phyloP scores from a whole-genome alignment of 2,329 filamentous ascomycete species.

The Chalaropsis thielavioides region DNA sequence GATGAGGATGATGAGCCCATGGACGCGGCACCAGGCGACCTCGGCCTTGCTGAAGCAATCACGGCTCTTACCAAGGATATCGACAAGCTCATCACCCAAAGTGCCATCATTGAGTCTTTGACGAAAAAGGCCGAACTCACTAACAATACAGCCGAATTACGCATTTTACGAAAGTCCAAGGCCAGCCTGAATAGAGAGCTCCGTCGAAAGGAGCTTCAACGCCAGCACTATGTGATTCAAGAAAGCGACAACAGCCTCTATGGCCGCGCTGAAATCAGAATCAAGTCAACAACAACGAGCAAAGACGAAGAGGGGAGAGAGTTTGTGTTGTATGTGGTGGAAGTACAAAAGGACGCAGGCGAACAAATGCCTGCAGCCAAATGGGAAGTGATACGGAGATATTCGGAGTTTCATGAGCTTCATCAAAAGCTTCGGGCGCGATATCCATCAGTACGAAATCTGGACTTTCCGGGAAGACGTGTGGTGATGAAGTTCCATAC shows the following conservation, averaged over 20 bases:
- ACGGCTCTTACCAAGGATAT: conserved; percentile 78
- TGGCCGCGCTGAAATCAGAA: conserved; percentile 74
- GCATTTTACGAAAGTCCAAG: conserved; percentile 86
- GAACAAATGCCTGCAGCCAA: conserved; percentile 95
- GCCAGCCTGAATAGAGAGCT: conserved; percentile 87
- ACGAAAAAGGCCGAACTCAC: conserved; percentile 91
- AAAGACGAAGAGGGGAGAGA: conserved; percentile 86
- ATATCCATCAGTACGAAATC: conserved; percentile 73
- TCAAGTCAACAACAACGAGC: conserved; percentile 85
- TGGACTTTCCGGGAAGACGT: conserved; percentile 83
- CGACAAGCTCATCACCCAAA: conserved; percentile 73
- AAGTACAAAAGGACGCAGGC: conserved; percentile 77
- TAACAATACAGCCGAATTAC: conserved; percentile 85
- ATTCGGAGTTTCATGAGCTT: conserved; percentile 93
- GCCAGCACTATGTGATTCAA: conserved; percentile 92
- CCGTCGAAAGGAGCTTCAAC: conserved; percentile 81
- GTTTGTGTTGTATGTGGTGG: conserved; percentile 83
- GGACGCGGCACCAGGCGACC: conserved; percentile 84
- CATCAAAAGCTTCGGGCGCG: conserved; percentile 74
- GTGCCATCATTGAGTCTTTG: conserved; percentile 79
- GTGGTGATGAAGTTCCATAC: conserved; percentile 94
- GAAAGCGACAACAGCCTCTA: conserved; percentile 97
- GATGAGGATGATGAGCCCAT: conserved; percentile 71
- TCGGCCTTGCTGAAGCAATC: conserved; percentile 87
- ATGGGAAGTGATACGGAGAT: conserved; percentile 83